Evolutionary conservation across 2,329 filamentous ascomycete genomes (phyloP), one percentile per base, ranked within the genome.

Genomic region (Apiospora pterosperma): DNA sequence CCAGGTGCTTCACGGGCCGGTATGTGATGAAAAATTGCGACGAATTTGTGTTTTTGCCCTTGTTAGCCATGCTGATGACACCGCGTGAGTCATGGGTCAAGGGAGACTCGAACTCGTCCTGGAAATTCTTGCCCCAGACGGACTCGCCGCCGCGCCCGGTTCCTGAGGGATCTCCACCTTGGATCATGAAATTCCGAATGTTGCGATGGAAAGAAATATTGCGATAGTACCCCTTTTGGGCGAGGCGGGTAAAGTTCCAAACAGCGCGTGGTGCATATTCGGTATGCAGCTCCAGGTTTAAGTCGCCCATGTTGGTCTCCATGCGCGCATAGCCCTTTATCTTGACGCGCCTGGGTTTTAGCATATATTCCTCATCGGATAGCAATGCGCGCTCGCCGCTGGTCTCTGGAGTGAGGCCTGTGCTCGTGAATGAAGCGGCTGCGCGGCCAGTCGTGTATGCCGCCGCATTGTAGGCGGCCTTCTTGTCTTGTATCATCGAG

Each of bases 41-140:
- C 10, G 92, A 96, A 78, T 99, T 99, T 25, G 95, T 98, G 74
- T 97, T 95, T 75, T 97, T 97, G 65, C 96, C 96, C 76, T 99
- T 99, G 78, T 99, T 99, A 44, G 96, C 96, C 96, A 99, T 99
- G 70, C 90, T 93, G 31, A 96, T 75, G 0, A 94, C 86, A 14
- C 96, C 96, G 34, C 94, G 84, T 0, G 84, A 80, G 73, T 93
- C 90, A 72, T 99, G 96, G n/a, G 90, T 91, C 44, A 93, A 78
- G 0, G 95, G 93, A 0, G 94, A 93, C 19, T 97, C 93, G 67
- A 98, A 90, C 75, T 99, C 96, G 76, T 99, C 96, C 62, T 90
- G 85, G 73, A 99, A 99, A 67, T 93, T 92, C 78, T 96, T 97
- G 65, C 92, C 92, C 96, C 96, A 99, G 66, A 97, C 89, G 72